A percentile compares a stretch with the other conserved stretches of the same genome.
Evolutionary conservation across 176 grass and related monocot genomes (phyloP).

Genomic region (sorghum (Sorghum bicolor)): Sorghum_bicolor_NCBIv3 NC_012875.2:55399001-55399500

Average conservation of each 20-base stretch:
- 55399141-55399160: not conserved
- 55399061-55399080: not conserved
- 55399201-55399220: slow-evolving; percentile 23
- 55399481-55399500: not conserved
- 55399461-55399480: not conserved
- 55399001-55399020: slow-evolving; percentile 12
- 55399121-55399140: too few species aligned
- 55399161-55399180: not conserved
- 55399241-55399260: not conserved
- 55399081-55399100: not conserved
- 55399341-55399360: not conserved
- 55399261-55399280: not conserved
- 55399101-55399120: not conserved
- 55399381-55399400: too few species aligned
- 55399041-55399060: not conserved
- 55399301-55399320: not conserved
- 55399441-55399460: slow-evolving; percentile 15
- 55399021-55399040: not conserved
- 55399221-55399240: not conserved
- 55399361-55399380: not conserved
- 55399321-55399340: too few species aligned
- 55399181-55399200: not conserved
- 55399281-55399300: not conserved
- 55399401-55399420: not conserved
- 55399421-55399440: not conserved